These are phyloP conservation scores for Debaryomyces sp. DNA, from an alignment of 1,139 yeast genomes.

Conservation along the genomic window DNA sequence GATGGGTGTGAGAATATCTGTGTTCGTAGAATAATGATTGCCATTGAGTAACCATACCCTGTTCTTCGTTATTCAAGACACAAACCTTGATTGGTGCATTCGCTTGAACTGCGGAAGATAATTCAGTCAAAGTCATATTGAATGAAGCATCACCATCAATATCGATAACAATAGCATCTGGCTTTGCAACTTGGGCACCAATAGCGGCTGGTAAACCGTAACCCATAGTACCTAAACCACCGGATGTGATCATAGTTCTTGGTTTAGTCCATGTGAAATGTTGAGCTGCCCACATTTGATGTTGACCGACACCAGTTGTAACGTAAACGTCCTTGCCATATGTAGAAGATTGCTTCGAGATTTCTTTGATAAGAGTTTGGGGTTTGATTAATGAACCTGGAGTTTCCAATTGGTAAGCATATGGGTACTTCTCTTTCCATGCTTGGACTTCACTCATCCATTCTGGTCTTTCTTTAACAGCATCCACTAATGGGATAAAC, in stretches of 20 bases:
- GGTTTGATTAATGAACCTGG: constrained; percentile 88
- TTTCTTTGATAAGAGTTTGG: constrained; percentile 82
- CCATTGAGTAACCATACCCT: constrained; percentile 99
- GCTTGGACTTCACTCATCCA: constrained; percentile 76
- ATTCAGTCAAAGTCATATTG: constrained; percentile 94
- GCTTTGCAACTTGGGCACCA: constrained; percentile 96
- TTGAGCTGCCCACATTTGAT: constrained; percentile 99
- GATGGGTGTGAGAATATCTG: constrained; percentile 96
- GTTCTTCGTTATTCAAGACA: constrained; percentile 94
- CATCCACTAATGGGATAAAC: constrained; percentile 69
- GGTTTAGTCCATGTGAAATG: constrained; percentile 92
- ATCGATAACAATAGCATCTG: constrained; percentile 92
- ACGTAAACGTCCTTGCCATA: constrained; percentile 79
- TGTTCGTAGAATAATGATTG: constrained; percentile 96
- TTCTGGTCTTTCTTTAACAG: constrained; percentile 64
- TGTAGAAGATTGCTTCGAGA: constrained; percentile 69
- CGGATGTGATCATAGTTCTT: constrained; percentile 92
- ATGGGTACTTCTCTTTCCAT: constrained; percentile 90
- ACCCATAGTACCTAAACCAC: constrained; percentile 99
- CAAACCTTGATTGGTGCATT: constrained; percentile 86
- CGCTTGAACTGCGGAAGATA: constrained; percentile 93
- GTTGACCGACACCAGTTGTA: constrained; percentile 99
- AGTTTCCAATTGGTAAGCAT: constrained; percentile 73
- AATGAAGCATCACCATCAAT: constrained; percentile 98
- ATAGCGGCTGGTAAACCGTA: constrained; percentile 96